A percentile compares a stretch with the other conserved stretches of the same genome.
Conservation (phyloP, 2,329 filamentous ascomycete species). For the Hortaea sp. region DNA sequence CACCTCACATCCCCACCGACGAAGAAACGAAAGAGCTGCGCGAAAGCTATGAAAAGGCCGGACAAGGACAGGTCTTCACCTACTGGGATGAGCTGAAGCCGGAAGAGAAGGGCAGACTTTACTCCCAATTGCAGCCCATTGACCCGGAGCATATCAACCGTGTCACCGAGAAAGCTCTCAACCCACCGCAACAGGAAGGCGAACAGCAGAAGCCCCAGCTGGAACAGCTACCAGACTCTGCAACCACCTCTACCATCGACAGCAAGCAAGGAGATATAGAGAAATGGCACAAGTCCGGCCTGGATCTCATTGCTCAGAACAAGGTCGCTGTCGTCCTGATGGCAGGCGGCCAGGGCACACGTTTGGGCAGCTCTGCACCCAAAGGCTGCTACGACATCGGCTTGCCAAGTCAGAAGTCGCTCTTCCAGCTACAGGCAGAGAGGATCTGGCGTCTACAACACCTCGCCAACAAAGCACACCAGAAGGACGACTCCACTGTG, state of each 20-base stretch:
- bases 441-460: conserved; percentile 78
- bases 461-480: conserved; percentile 62
- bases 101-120: conserved; percentile 67
- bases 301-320: conserved; percentile 57
- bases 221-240: conserved; percentile 78
- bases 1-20: conserved; percentile 41
- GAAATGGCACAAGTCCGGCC: conserved; percentile 68
- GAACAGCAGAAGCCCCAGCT: conserved; percentile 48
- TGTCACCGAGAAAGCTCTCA: conserved; percentile 70
- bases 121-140: conserved; percentile 70
- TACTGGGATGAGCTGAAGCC: conserved; percentile 74
- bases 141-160: conserved; percentile 81
- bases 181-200: conserved; percentile 56
- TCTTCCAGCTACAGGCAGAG: conserved; percentile 97
- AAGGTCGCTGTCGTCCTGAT: conserved; percentile 82
- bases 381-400: conserved; percentile 98
- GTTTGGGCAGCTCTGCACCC: conserved; percentile 85
- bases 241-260: conserved; percentile 84
- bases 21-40: conserved; percentile 59
- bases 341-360: conserved; percentile 93
- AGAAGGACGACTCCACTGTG: conserved; percentile 54
- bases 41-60: conserved; percentile 62
- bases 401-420: conserved; percentile 80
- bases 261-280: conserved; percentile 68
- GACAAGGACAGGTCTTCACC: conserved; percentile 72